Percentiles rank a stretch among this genome's conserved stretches.
Evolutionary conservation across 108 stramenopile genomes (phyloP).

Genomic region (Chaetoceros tenuissimus): DNA sequence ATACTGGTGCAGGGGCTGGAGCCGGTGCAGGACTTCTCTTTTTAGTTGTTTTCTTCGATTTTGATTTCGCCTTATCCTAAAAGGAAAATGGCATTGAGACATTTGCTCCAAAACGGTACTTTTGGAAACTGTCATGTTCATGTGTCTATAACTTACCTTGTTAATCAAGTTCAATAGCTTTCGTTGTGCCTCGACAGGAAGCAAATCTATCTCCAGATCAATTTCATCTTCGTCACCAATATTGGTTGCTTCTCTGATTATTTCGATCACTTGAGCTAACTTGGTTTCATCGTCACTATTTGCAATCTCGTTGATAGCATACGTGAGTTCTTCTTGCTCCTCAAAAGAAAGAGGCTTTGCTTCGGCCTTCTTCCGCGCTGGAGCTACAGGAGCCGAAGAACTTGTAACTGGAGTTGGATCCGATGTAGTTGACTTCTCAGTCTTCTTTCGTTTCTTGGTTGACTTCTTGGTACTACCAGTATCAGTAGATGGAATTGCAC

Average conservation of each 20-base stretch:
- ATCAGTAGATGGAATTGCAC: not conserved
- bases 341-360: slow-evolving; percentile 46
- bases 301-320: slow-evolving; percentile 62
- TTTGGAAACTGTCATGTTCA: not conserved
- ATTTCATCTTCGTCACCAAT: slow-evolving; percentile 78
- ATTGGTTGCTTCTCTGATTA: slow-evolving; percentile 69
- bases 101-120: slow-evolving; percentile 5
- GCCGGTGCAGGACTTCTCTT: slow-evolving; percentile 26
- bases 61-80: slow-evolving; percentile 24
- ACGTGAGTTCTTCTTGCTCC: slow-evolving; percentile 76
- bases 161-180: slow-evolving; percentile 65
- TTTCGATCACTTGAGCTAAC: slow-evolving; percentile 67
- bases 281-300: slow-evolving; percentile 16
- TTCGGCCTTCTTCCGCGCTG: slow-evolving; percentile 25
- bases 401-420: slow-evolving; percentile 4
- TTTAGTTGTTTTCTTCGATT: slow-evolving; percentile 26
- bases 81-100: slow-evolving; percentile 12
- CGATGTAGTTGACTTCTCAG: slow-evolving; percentile 28
- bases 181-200: slow-evolving; percentile 65
- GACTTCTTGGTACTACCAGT: slow-evolving; percentile 15
- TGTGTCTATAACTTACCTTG: slow-evolving; percentile 57
- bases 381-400: slow-evolving; percentile 17
- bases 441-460: slow-evolving; percentile 55
- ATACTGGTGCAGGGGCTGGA: slow-evolving; percentile 22
- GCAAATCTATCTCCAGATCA: slow-evolving; percentile 80